Base-by-base conservation (phyloP, 441 rosid genomes). In the Populus tomentosa region DNA sequence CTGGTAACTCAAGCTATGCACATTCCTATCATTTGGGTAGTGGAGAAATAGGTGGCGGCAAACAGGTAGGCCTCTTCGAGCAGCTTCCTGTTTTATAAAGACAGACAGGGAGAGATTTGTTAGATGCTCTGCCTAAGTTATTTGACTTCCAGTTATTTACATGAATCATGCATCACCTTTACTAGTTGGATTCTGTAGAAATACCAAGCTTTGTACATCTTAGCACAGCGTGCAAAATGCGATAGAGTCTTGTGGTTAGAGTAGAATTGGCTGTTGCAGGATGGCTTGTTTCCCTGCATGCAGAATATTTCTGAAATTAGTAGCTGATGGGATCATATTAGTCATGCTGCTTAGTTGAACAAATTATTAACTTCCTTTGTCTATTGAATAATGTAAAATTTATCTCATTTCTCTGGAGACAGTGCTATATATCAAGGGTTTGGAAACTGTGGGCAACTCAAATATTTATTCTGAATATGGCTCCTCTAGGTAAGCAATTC, bases 41-140 rank as follows among this genome's bases (percentile, higher is more conserved):
- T 91, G 95, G 78, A 89, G 85, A 78, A 91, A 89, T 63, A 89
- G 78, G 86, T 89, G 95, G 53, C 95, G 90, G 87, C 95, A 91
- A 66, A 91, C 78, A 6, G 93, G 95, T n/a, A 88, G 85, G 24
- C 95, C 95, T 86, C 79, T 89, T 26, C 80, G 73, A 76, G 89
- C 77, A 6, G 92, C 90, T 84, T 91, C 92, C 95, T 89, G 84
- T 77, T 72, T 72, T 38, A n/a, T 64, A 69, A 61, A 32, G 13
- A 40, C 11, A 63, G 69, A 70, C 38, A 74, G 8, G 68, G 50
- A 71, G 50, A 59, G 13, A 46, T 28, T 35, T 61, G 65, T 81
- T 69, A 83, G 83, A 77, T 82, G 67, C 50, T 69, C 24, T 11
- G 24, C 2, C 7, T 4, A 78, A 53, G 50, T 30, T 21, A 46